These are phyloP conservation scores for Phaeodactylum tricornutum DNA, from an alignment of 108 stramenopile species.

Conservation along the genomic window DNA sequence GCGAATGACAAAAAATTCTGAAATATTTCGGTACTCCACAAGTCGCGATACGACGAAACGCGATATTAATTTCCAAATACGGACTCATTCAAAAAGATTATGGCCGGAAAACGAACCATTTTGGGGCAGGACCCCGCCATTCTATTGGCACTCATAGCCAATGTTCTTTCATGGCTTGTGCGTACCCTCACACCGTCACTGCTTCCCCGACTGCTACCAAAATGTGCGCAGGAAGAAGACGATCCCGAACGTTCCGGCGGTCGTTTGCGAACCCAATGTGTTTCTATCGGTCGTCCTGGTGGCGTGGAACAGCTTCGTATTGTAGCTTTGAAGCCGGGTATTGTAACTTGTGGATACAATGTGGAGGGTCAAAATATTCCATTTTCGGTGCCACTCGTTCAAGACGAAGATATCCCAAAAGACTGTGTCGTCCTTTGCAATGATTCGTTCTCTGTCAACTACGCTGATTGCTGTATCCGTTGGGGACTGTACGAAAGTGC, in stretches of 20 bases:
- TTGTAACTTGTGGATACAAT: slow-evolving; percentile 79
- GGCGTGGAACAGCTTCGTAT: slow-evolving; percentile 68
- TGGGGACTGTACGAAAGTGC: slow-evolving; percentile 86
- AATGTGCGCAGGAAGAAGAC: slow-evolving; percentile 19
- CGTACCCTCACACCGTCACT: slow-evolving; percentile 37
- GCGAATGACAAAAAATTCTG: too few relatives aligned
- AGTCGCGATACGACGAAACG: too few relatives aligned
- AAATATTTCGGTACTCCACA: too few relatives aligned
- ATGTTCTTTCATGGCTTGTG: slow-evolving; percentile 66
- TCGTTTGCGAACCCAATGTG: slow-evolving; percentile 29
- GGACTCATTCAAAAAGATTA: too few relatives aligned
- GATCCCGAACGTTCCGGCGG: not conserved
- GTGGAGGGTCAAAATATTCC: slow-evolving; percentile 21
- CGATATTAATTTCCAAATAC: too few relatives aligned
- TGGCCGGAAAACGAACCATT: too few relatives aligned
- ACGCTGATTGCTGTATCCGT: slow-evolving; percentile 77
- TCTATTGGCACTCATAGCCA: slow-evolving; percentile 48
- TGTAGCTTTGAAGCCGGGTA: slow-evolving; percentile 41
- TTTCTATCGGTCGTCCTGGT: slow-evolving; percentile 75
- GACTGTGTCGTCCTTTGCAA: slow-evolving; percentile 53
- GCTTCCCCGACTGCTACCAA: slow-evolving; percentile 41
- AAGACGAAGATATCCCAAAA: slow-evolving; percentile 9
- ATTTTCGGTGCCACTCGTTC: slow-evolving; percentile 14
- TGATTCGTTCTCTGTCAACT: slow-evolving; percentile 69
- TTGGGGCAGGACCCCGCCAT: slow-evolving; percentile 48